These are phyloP conservation scores for Parietaria judaica DNA, from an alignment of 306 rosid genomes.

Conservation along the genomic window DNA sequence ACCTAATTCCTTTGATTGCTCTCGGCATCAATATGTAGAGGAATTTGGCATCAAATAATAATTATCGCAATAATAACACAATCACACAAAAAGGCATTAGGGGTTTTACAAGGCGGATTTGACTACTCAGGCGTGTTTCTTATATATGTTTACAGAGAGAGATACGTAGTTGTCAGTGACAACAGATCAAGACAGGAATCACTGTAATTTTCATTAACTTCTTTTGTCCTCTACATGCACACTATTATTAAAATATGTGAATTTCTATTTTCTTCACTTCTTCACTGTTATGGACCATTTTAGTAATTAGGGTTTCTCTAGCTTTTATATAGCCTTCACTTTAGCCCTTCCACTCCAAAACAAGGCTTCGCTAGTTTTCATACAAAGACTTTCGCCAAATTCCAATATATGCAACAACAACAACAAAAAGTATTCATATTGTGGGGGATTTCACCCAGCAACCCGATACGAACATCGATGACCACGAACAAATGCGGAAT, in stretches of 20 bases:
- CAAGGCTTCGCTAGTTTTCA: background rate
- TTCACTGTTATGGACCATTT: conserved; percentile 2
- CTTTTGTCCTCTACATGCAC: conserved; percentile 16
- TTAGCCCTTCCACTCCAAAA: conserved; percentile 1
- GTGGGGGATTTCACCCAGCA: too few species aligned
- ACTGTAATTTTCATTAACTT: conserved; percentile 23
- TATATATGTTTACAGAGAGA: conserved; percentile 16
- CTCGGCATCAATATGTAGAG: background rate
- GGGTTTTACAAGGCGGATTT: conserved; percentile 31
- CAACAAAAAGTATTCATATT: too few species aligned
- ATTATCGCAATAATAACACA: conserved; percentile 31
- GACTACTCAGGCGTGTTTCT: conserved; percentile 46
- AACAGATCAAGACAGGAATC: conserved; percentile 35
- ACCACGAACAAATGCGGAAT: too few species aligned
- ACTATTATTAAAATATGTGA: background rate
- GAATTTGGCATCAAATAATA: conserved; percentile 16
- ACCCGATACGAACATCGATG: too few species aligned
- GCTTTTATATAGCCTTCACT: background rate
- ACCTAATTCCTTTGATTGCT: too few species aligned
- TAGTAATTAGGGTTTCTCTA: conserved; percentile 3
- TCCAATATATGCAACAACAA: background rate
- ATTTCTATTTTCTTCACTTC: background rate
- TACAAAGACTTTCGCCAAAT: background rate
- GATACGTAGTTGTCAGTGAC: conserved; percentile 44
- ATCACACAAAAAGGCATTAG: conserved; percentile 24